Conservation (phyloP, 495 filamentous ascomycete genomes). For the Friedmanniomyces simplex region DNA sequence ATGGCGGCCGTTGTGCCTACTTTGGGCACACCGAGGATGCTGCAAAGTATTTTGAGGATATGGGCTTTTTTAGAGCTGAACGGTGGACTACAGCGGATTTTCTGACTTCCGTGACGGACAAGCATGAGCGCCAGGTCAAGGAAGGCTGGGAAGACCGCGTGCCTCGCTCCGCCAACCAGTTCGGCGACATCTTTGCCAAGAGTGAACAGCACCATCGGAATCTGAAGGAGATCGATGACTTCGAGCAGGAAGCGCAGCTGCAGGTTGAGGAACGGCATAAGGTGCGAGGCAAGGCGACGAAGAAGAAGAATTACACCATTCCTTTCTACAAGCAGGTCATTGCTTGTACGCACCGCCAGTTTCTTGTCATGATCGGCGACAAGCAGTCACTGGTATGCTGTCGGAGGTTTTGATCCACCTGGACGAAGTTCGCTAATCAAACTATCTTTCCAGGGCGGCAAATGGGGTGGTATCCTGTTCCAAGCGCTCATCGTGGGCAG, state of each 20-base stretch:
- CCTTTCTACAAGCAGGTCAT: slow-evolving; percentile 56
- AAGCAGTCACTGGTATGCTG: slow-evolving; percentile 41
- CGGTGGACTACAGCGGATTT: slow-evolving; percentile 60
- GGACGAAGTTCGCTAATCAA: too few relatives aligned
- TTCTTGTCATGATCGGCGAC: slow-evolving; percentile 55
- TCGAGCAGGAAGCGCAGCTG: slow-evolving; percentile 41
- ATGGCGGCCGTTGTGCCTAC: slow-evolving; percentile 55
- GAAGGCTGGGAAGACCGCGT: slow-evolving; percentile 51
- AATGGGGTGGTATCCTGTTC: slow-evolving; percentile 55
- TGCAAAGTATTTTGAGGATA: slow-evolving; percentile 35
- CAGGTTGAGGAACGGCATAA: slow-evolving; percentile 39
- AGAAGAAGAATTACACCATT: slow-evolving; percentile 58
- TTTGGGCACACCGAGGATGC: slow-evolving; percentile 33
- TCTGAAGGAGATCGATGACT: slow-evolving; percentile 32
- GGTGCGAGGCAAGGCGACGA: slow-evolving; percentile 37
- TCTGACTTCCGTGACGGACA: slow-evolving; percentile 58
- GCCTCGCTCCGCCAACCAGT: slow-evolving; percentile 58
- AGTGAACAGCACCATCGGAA: slow-evolving; percentile 31
- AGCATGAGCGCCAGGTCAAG: slow-evolving; percentile 48
- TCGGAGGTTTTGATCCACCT: too few relatives aligned
- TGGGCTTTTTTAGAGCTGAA: slow-evolving; percentile 49
- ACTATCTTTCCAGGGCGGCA: too few relatives aligned
- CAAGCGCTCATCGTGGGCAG: slow-evolving; percentile 63
- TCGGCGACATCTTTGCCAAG: slow-evolving; percentile 42
- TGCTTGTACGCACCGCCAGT: slow-evolving; percentile 57